Base-by-base conservation (phyloP, 1,139 yeast genomes). In the Candida anutae region DNA sequence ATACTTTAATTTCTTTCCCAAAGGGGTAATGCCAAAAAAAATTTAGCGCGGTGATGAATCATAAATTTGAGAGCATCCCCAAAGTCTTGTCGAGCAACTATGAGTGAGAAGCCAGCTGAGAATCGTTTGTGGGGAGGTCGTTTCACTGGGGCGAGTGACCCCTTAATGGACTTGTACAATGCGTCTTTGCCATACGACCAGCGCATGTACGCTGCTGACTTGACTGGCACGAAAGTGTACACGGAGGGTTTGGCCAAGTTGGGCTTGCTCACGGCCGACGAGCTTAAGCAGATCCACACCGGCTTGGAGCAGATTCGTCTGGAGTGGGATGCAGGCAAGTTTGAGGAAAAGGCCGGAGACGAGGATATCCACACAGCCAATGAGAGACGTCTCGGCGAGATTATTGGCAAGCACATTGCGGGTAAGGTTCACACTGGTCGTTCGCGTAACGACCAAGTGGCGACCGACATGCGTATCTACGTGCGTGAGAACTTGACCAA, bases 401-500 rank as follows among this genome's bases (percentile, higher is more conserved):
- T 90, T 30, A 90, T 90, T 46, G 99, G 98, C 31, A 79, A 77
- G 48, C 77, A 76, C 35, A 88, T 90, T 51, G 84, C 97, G 23
- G 99, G 99, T 27, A 90, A 90, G 50, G 97, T 90, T 18, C 99
- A 90, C 55, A 90, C 99, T 13, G 99, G 99, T 36, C 76, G 99
- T 52, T 84, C 95, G 27, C 79, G 99, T 69, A 90, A 90, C 50
- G 99, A 90, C 56, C 99, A 90, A 63, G 96, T 88, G 31, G 98
- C 96, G 23, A 90, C 97, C 13, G 98, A 90, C 51, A 84, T 90
- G 95, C 74, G 99, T 56, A 74, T 90, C 24, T 90, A 74, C 46
- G 96, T 90, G 30, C 78, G 96, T 46, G 93, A 80, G 41, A 73
- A 77, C 40, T 62, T 90, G 40, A 67, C 60, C 9, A 69, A 72